A percentile compares a stretch with the other conserved stretches of the same genome.
These are phyloP conservation scores for Rhizopogon vulgaris DNA, from an alignment of 768 basidiomycete genomes.

Conservation along the genomic window DNA sequence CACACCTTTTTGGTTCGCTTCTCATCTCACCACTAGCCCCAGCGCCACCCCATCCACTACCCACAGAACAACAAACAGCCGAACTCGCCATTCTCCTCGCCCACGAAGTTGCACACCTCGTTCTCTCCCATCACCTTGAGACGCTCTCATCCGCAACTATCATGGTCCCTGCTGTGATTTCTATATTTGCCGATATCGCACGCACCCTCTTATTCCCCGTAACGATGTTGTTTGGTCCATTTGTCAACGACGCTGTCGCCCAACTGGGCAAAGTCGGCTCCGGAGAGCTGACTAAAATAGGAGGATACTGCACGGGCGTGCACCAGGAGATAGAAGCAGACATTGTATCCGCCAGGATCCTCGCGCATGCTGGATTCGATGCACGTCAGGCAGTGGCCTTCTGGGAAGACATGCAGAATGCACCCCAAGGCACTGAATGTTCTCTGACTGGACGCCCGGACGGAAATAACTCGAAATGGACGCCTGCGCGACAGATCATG, in stretches of 20 bases:
- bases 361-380: constrained; percentile 90
- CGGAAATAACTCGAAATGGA: constrained; percentile 6
- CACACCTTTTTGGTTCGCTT: constrained; percentile 41
- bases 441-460: constrained; percentile 12
- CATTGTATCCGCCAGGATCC: constrained; percentile 78
- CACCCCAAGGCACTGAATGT: constrained; percentile 12
- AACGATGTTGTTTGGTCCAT: constrained; percentile 90
- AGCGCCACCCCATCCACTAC: constrained; percentile 38
- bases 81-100: constrained; percentile 88
- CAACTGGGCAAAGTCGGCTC: constrained; percentile 73
- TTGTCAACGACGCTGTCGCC: constrained; percentile 90
- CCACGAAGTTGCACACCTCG: constrained; percentile 89
- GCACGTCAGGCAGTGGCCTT: constrained; percentile 75
- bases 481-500: constrained; percentile 25
- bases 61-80: constrained; percentile 77
- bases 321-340: constrained; percentile 93
- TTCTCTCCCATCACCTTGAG: constrained; percentile 89
- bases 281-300: constrained; percentile 65
- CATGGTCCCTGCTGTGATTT: constrained; percentile 73
- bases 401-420: constrained; percentile 60
- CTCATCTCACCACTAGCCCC: constrained; percentile 26
- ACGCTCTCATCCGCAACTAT: constrained; percentile 82
- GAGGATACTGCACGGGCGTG: constrained; percentile 71
- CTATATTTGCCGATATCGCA: constrained; percentile 69
- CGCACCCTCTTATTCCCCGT: constrained; percentile 81